Conservation (phyloP, 495 filamentous ascomycete species). For the Neurospora sp. region DNA sequence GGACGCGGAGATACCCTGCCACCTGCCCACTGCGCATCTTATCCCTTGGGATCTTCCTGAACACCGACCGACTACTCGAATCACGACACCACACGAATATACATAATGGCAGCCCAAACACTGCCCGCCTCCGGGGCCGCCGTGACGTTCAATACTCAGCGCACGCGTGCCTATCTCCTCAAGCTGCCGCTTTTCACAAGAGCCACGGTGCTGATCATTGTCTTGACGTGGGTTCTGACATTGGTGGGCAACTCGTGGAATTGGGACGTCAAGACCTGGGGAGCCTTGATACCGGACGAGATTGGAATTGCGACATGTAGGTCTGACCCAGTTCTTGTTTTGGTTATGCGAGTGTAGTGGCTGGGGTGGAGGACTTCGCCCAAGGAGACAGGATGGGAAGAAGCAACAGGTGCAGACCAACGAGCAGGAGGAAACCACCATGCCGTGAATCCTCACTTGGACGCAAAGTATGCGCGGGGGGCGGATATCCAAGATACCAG, state of each 20-base stretch:
- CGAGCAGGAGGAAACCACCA: background rate
- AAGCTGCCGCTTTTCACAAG: constrained; percentile 85
- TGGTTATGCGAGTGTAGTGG: background rate
- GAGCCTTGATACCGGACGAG: constrained; percentile 66
- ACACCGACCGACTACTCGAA: background rate
- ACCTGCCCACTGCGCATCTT: background rate
- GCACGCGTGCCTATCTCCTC: constrained; percentile 56
- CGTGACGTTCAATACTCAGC: constrained; percentile 26
- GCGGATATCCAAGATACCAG: background rate
- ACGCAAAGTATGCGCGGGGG: background rate
- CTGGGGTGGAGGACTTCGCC: background rate
- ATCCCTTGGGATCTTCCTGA: background rate
- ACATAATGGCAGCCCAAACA: constrained; percentile 10
- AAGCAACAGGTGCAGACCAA: background rate
- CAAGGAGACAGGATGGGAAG: background rate
- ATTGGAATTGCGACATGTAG: constrained; percentile 64
- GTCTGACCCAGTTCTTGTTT: constrained; percentile 22
- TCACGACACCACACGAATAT: background rate
- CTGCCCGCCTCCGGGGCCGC: background rate
- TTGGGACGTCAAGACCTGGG: constrained; percentile 64
- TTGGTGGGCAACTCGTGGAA: constrained; percentile 39
- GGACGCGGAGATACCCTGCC: background rate
- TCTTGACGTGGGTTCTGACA: constrained; percentile 55
- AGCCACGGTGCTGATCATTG: constrained; percentile 55
- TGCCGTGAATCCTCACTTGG: background rate